These are phyloP conservation scores for Petunia hybrid DNA, from an alignment of 305 asterid genomes.

Conservation along the genomic window DNA sequence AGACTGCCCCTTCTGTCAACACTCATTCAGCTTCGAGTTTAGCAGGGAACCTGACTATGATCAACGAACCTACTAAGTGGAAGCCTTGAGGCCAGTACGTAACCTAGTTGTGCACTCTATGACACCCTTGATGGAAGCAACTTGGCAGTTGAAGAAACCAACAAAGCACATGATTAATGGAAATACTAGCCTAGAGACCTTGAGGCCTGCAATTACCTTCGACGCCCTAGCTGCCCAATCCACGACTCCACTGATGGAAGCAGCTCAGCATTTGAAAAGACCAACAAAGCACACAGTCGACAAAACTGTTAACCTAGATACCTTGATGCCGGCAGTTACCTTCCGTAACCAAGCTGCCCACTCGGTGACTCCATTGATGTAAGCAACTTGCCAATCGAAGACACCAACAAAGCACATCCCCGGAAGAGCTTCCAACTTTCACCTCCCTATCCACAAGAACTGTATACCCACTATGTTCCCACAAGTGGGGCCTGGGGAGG, in stretches of 20 bases:
- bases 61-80: background rate
- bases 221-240: background rate
- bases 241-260: background rate
- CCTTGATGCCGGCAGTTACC: background rate
- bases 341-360: background rate
- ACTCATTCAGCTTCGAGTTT: conserved; percentile 16
- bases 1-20: background rate
- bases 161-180: conserved; percentile 17
- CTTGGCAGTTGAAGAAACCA: background rate
- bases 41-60: background rate
- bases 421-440: conserved; percentile 7
- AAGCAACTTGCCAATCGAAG: conserved; percentile 8
- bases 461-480: too few relatives aligned
- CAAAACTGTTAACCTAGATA: background rate
- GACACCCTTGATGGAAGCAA: background rate
- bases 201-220: conserved; percentile 3
- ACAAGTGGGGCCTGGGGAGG: too few relatives aligned
- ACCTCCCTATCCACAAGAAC: background rate
- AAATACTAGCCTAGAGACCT: background rate
- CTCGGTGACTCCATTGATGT: background rate
- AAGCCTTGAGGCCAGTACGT: background rate
- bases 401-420: conserved; percentile 17
- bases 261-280: conserved; percentile 5
- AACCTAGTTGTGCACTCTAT: conserved; percentile 6
- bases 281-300: background rate